Evolutionary conservation across 2,329 filamentous ascomycete species (phyloP).

Genomic region (Alternaria brassicicola): DNA sequence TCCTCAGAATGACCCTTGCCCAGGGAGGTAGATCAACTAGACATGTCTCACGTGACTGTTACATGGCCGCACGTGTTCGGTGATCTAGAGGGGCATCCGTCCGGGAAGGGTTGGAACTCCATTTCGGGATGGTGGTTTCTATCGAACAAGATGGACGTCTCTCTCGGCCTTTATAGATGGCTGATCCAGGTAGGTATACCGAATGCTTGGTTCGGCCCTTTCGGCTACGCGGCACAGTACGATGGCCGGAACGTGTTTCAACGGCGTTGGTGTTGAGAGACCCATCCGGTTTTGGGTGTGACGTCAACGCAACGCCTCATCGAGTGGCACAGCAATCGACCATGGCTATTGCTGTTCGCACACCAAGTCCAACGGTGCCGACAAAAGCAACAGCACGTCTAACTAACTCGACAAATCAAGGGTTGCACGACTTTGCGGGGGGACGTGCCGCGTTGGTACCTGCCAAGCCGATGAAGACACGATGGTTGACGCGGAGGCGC

Average conservation of each 20-base stretch:
- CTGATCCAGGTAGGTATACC: slow-evolving; percentile 7
- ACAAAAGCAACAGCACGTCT: neutral
- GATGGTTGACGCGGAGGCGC: slow-evolving; percentile 1
- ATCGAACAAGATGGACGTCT: neutral
- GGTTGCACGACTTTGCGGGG: neutral
- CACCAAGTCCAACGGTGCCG: neutral
- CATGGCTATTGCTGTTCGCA: neutral
- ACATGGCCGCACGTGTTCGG: neutral
- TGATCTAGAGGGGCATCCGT: neutral
- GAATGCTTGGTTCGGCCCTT: neutral
- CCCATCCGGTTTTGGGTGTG: slow-evolving; percentile 3
- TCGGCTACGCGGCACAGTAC: slow-evolving; percentile 11
- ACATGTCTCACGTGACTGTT: neutral
- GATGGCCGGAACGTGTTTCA: slow-evolving; percentile 6
- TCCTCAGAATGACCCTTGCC: neutral
- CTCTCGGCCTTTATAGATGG: neutral
- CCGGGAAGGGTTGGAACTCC: neutral
- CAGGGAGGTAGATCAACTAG: neutral
- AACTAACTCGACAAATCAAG: neutral
- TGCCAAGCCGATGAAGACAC: slow-evolving; percentile 20
- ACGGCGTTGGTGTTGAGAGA: slow-evolving; percentile 5
- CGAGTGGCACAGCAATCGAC: neutral
- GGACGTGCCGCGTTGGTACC: slow-evolving; percentile 7
- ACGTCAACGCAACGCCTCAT: slow-evolving; percentile 10
- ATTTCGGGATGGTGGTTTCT: neutral